phyloP scores from a whole-genome alignment of 2,329 filamentous ascomycete genomes.

The Orbilia oligospora region DNA sequence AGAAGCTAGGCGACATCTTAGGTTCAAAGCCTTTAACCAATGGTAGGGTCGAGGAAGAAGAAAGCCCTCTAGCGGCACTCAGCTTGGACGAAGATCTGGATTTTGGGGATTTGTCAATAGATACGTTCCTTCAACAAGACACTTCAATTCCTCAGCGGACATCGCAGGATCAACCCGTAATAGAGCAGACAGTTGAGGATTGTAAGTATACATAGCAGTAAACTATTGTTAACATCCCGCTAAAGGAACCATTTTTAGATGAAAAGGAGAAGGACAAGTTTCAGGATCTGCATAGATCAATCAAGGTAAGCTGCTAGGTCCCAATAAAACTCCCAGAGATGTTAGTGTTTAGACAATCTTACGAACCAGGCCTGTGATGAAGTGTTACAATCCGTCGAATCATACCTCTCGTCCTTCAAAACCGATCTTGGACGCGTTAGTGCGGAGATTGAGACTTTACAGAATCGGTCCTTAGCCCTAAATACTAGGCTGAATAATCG shows the following conservation, averaged over 20 bases:
- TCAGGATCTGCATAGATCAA: conserved; percentile 90
- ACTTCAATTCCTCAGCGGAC: conserved; percentile 9
- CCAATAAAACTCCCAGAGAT: conserved; percentile 27
- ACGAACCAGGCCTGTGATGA: conserved; percentile 81
- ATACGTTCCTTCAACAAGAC: conserved; percentile 73
- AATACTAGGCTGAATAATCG: conserved; percentile 90
- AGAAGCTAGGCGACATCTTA: conserved; percentile 46
- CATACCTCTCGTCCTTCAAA: conserved; percentile 91
- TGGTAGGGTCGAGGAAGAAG: conserved; percentile 21
- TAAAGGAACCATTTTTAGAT: conserved; percentile 68
- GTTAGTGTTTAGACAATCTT: conserved; percentile 59
- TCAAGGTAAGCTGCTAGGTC: conserved; percentile 69
- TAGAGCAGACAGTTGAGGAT: conserved; percentile 77
- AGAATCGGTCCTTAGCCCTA: conserved; percentile 85
- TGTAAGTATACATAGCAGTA: conserved; percentile 72
- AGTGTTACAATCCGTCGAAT: conserved; percentile 91
- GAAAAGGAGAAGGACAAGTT: conserved; percentile 87
- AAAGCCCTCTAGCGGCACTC: conserved; percentile 33
- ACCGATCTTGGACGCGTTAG: conserved; percentile 93
- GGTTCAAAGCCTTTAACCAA: conserved; percentile 35
- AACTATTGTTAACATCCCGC: conserved; percentile 25
- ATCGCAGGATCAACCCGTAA: conserved; percentile 64
- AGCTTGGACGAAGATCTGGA: conserved; percentile 77
- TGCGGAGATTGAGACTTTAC: conserved; percentile 92
- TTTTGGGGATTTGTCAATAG: conserved; percentile 82